Conservation (phyloP, 208 protist genomes). For the Acanthamoeba castellanii region DNA sequence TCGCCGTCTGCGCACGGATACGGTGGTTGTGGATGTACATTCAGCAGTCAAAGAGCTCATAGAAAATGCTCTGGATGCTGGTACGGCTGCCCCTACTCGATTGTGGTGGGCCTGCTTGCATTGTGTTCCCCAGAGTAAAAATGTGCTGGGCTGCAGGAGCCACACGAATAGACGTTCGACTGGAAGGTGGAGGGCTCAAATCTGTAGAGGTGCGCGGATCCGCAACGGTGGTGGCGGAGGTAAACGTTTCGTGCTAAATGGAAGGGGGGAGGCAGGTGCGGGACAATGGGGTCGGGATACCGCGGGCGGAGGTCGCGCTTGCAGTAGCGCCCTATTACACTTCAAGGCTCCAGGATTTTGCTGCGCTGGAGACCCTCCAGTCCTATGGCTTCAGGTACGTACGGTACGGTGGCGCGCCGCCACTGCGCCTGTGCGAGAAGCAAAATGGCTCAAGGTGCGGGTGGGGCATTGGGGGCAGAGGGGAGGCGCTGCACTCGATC, state of each 20-base stretch:
- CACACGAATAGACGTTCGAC: conserved; percentile 55
- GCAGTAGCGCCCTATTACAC: conserved; percentile 32
- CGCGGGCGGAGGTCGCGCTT: not conserved
- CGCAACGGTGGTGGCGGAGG: not conserved
- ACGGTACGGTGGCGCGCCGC: too few relatives aligned
- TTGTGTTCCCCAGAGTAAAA: too few relatives aligned
- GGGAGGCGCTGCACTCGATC: conserved; percentile 66
- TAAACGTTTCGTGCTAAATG: not conserved
- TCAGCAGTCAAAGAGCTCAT: conserved; percentile 74
- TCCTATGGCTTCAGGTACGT: conserved; percentile 55
- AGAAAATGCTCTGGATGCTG: conserved; percentile 75
- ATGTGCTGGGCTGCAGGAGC: not conserved
- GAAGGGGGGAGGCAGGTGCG: not conserved
- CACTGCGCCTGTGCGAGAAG: not conserved
- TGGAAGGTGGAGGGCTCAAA: conserved; percentile 59
- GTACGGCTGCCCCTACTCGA: not conserved
- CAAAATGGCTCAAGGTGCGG: not conserved
- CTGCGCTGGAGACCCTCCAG: not conserved
- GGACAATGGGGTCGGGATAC: conserved; percentile 71
- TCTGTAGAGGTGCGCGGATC: not conserved
- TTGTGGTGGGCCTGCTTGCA: too few relatives aligned
- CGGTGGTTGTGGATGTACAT: conserved; percentile 65
- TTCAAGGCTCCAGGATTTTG: conserved; percentile 54
- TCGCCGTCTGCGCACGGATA: not conserved
- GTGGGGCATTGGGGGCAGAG: not conserved